A percentile compares a stretch with the other conserved stretches of the same genome.
Evolutionary conservation across 352 stramenopile species (phyloP).

Genomic region (Aphanomyces cochlioides): DNA sequence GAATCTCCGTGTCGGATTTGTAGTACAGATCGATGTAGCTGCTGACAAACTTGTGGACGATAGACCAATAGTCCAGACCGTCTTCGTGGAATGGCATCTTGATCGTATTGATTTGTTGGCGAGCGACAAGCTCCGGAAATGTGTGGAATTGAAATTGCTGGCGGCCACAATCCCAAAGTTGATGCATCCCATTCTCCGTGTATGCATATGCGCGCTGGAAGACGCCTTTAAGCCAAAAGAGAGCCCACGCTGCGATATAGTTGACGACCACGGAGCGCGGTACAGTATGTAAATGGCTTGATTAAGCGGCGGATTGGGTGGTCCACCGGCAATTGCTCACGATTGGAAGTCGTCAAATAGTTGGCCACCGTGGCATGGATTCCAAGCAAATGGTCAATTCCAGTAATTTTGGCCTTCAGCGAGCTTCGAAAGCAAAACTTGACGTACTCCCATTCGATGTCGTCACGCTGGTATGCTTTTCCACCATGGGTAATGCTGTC

Average conservation of each 20-base stretch:
- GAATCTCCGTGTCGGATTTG: background rate
- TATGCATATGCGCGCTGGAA: conserved; percentile 20
- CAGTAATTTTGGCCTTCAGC: conserved; percentile 26
- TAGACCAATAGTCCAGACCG: conserved; percentile 27
- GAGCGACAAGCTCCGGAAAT: conserved; percentile 21
- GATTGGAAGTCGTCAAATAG: conserved; percentile 14
- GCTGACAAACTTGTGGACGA: conserved; percentile 20
- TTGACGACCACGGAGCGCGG: conserved; percentile 26
- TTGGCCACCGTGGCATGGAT: conserved; percentile 28
- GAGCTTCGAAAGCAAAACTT: conserved; percentile 26
- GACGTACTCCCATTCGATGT: conserved; percentile 26
- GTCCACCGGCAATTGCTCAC: conserved; percentile 14
- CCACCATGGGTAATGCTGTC: too few species aligned
- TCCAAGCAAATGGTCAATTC: conserved; percentile 24
- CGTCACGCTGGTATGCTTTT: too few species aligned
- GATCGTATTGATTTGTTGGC: conserved; percentile 13
- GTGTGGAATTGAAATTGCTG: conserved; percentile 20
- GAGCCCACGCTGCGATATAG: conserved; percentile 11
- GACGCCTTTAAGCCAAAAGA: conserved; percentile 25
- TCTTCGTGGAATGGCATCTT: conserved; percentile 30
- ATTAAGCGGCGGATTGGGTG: conserved; percentile 26
- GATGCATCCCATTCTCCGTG: conserved; percentile 16
- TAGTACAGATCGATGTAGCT: conserved; percentile 28
- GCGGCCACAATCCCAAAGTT: conserved; percentile 18
- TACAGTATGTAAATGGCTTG: conserved; percentile 30